Evolutionary conservation across 1,284 basidiomycete genomes (phyloP), one percentile per base, ranked within the genome.

Genomic region (Ustilago trichophora): DNA sequence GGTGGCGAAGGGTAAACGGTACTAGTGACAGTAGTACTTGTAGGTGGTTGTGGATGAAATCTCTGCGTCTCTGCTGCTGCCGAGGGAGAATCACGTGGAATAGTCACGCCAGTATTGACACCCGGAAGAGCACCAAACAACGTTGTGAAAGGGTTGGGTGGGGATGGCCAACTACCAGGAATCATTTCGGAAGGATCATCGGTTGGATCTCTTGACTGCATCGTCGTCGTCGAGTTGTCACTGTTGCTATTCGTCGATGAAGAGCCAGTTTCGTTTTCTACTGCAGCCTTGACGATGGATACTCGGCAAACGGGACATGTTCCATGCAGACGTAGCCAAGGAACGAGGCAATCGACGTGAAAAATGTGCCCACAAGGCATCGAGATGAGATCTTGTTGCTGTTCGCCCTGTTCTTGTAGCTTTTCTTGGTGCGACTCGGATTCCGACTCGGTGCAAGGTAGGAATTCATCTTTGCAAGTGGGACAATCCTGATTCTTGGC

Each of bases 221-320:
- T n/a, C n/a, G n/a, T n/a, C n/a, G n/a, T n/a, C n/a, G n/a, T n/a
- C n/a, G n/a, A n/a, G n/a, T n/a, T n/a, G n/a, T 24, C n/a, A 37
- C 19, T 38, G 32, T 15, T 25, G 21, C 33, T 26, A n/a, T n/a
- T n/a, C n/a, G n/a, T n/a, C n/a, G n/a, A n/a, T n/a, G n/a, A n/a
- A n/a, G n/a, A n/a, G n/a, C n/a, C n/a, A n/a, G n/a, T n/a, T 31
- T n/a, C 12, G 11, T 10, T 18, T 44, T 51, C n/a, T n/a, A n/a
- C 58, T 3, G 32, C 16, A 6, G 60, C 47, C 58, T 62, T 66
- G 25, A 46, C 70, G 35, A 73, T 65, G 19, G 60, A 60, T 19
- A 65, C 34, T 21, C 76, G 40, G 24, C 76, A 78, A n/a, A 78
- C 69, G n/a, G 76, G 76, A 32, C 76, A 78, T 1, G 74, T 73